Evolutionary conservation across 352 stramenopile species (phyloP), one percentile per base, ranked within the genome.

Genomic region (Phytophthora cactorum): DNA sequence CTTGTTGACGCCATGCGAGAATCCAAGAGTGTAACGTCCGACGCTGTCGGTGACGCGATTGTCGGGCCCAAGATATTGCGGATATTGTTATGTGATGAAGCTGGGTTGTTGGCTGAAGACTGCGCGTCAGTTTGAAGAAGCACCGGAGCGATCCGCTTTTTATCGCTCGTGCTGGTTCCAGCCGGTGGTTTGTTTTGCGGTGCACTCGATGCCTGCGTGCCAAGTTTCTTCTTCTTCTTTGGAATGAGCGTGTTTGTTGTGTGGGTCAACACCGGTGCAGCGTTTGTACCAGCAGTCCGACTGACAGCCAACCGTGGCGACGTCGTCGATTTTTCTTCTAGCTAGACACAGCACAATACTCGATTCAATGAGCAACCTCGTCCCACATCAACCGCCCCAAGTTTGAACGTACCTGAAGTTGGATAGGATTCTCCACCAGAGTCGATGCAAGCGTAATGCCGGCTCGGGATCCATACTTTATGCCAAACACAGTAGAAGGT

Each of bases 381-480:
- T 70, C 59, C 36, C 36, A 64, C n/a, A 59, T 12, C 17, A 67
- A 57, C 11, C 47, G 57, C 41, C 14, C 53, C 12, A 12, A 44
- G 7, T 4, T 46, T 31, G 4, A 53, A 3, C 28, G 27, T 72
- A 91, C 81, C 79, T 91, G 78, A 31, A 95, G 67, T 60, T 96
- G 86, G 43, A 93, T 78, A 0, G 88, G 84, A 62, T 93, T 92
- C 60, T 95, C 88, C 7, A 89, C 81, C 38, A 96, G 70, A 12
- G 83, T 95, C 10, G 83, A 93, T 29, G 84, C 82, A 31, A 92
- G 78, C 5, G 88, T 96, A 41, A 92, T 89, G 3, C 88, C 88
- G 36, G 86, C 88, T 45, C 86, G 80, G 10, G 86, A 88, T 43
- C 88, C 88, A 70, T 96, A 96, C 88, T 95, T 68, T 6, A 65